These are phyloP conservation scores for Vigna unguiculata DNA, from an alignment of 306 rosid species.

Conservation along the genomic window DNA sequence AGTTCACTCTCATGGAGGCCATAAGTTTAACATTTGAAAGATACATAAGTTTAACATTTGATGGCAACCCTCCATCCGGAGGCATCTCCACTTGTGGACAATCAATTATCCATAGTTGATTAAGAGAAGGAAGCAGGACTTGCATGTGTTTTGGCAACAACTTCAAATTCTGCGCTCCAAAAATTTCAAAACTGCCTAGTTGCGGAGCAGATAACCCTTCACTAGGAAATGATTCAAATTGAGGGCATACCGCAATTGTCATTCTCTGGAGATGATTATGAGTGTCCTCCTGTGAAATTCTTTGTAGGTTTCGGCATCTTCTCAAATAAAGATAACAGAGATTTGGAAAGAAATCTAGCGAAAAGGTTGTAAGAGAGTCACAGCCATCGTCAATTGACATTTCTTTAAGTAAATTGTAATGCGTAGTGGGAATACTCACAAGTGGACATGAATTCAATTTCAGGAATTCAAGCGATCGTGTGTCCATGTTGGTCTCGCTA, in stretches of 20 bases:
- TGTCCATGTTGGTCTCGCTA: not conserved
- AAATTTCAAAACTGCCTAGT: no score
- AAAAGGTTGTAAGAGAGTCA: not conserved
- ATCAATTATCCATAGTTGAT: rapidly evolving
- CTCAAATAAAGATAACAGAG: rapidly evolving
- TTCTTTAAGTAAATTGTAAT: no score
- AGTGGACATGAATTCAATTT: no score
- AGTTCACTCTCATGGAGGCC: no score
- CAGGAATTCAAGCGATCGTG: not conserved
- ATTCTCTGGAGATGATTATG: not conserved
- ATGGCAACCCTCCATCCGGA: not conserved
- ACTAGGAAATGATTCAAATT: not conserved
- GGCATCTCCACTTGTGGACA: not conserved
- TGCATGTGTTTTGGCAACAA: not conserved
- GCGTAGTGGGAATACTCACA: no score
- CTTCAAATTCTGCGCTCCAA: no score
- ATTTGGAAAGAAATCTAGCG: not conserved
- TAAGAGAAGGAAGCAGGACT: not conserved
- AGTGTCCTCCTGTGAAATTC: not conserved
- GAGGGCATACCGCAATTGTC: not conserved
- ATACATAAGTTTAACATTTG: not conserved
- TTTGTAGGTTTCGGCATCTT: not conserved
- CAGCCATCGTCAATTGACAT: rapidly evolving
- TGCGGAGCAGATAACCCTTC: not conserved
- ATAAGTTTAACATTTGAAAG: no score